These are phyloP conservation scores for Cystobasidium sp. DNA, from an alignment of 1,284 basidiomycete species.

Conservation along the genomic window DNA sequence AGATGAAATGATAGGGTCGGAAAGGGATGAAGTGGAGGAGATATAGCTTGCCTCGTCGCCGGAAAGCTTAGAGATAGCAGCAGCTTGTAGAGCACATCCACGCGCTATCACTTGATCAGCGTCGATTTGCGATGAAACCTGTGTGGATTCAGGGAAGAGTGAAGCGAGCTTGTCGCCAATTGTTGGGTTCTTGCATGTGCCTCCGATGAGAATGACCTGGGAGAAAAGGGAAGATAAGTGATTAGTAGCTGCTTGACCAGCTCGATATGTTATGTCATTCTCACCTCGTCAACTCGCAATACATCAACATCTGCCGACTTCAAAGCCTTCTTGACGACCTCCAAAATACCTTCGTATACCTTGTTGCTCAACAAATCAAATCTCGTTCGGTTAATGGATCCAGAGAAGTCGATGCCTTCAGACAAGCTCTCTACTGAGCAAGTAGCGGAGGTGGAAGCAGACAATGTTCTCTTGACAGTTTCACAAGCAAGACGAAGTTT, in stretches of 20 bases:
- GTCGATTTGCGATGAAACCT: slow-evolving; percentile 68
- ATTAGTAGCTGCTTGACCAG: neutral
- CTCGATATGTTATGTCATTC: slow-evolving; percentile 21
- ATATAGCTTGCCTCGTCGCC: slow-evolving; percentile 57
- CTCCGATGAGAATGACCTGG: slow-evolving; percentile 82
- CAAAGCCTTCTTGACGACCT: slow-evolving; percentile 69
- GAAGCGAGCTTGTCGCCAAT: slow-evolving; percentile 74
- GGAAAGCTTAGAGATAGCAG: slow-evolving; percentile 65
- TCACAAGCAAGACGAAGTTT: slow-evolving; percentile 92
- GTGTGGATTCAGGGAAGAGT: slow-evolving; percentile 69
- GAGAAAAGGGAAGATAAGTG: neutral
- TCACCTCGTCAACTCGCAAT: slow-evolving; percentile 78
- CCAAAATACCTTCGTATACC: slow-evolving; percentile 73
- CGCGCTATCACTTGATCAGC: slow-evolving; percentile 87
- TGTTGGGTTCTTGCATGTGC: slow-evolving; percentile 82
- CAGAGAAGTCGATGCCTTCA: slow-evolving; percentile 90
- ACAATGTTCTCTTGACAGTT: slow-evolving; percentile 91
- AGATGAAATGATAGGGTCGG: slow-evolving; percentile 48
- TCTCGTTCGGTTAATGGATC: slow-evolving; percentile 88
- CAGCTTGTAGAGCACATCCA: slow-evolving; percentile 85
- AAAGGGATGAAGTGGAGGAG: slow-evolving; percentile 43
- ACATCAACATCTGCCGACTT: slow-evolving; percentile 70
- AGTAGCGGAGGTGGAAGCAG: slow-evolving; percentile 83
- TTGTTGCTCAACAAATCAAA: slow-evolving; percentile 84
- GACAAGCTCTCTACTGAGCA: slow-evolving; percentile 91